Evolutionary conservation across 345 rosid genomes (phyloP), one percentile per base, ranked within the genome.

Genomic region (Anastatica hierochuntica): DNA sequence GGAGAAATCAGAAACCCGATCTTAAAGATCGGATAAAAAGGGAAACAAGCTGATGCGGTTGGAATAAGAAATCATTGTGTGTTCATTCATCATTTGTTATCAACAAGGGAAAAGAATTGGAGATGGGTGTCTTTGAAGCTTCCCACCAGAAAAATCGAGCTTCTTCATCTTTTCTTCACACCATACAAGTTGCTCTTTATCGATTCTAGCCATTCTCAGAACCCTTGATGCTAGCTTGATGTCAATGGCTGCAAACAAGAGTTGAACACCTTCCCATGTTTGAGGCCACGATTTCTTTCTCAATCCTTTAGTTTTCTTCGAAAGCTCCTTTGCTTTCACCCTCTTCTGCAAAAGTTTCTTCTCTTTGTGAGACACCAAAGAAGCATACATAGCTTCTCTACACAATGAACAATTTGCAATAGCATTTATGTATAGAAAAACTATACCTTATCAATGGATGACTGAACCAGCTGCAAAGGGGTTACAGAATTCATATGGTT

Each of bases 151-250:
- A 35, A 92, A 51, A 53, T 79, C 63, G 24, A 92, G 72, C 14
- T 81, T 92, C 58, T 92, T 92, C 71, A 92, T 81, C 83, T 92
- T 92, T 46, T 88, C 97, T 74, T 85, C 95, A 13, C 98, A 88
- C 98, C 98, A 92, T 7, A 81, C 62, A 47, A 92, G 66, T 44
- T 88, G 88, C 59, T 85, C 97, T 66, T 83, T 83, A 13, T 74
- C 76, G 53, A 83, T 81, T 65, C 58, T 83, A 55, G 33, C 63
- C 94, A 81, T 85, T 66, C 84, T 78, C 7, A 92, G 73, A 39
- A 85, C 94, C 72, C 89, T 71, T 14, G 74, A 65, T 23, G 82
- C 27, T 17, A 92, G 61, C 63, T 88, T 92, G 35, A 76, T 24
- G 14, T 92, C 98, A 9, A 83, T 69, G 38, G 79, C 75, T 46